These are phyloP conservation scores for Cokeromyces recurvatus DNA, from an alignment of 371 early-diverging fungal genomes.

Conservation along the genomic window DNA sequence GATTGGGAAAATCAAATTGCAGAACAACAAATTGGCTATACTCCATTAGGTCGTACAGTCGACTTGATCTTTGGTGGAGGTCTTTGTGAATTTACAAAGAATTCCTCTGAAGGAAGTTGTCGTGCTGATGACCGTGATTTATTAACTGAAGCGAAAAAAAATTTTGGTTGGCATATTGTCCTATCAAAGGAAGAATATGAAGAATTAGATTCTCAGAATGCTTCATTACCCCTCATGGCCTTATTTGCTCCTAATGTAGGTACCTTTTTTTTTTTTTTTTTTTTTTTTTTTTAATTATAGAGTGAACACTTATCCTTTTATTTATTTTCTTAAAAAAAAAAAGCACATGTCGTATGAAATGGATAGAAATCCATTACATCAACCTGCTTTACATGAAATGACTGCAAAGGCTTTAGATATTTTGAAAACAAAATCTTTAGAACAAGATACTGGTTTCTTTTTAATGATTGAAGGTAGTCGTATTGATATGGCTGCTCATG, in stretches of 20 bases:
- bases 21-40: slow-evolving; percentile 83
- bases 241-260: slow-evolving; percentile 54
- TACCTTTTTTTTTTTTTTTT: neutral
- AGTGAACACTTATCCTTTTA: slow-evolving; percentile 1
- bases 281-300: no score
- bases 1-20: slow-evolving; percentile 83
- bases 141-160: slow-evolving; percentile 44
- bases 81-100: slow-evolving; percentile 75
- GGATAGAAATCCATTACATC: slow-evolving; percentile 61
- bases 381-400: slow-evolving; percentile 79
- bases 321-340: slow-evolving; percentile 11
- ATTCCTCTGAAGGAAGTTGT: slow-evolving; percentile 53
- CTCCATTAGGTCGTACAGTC: slow-evolving; percentile 72
- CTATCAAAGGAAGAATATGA: slow-evolving; percentile 62
- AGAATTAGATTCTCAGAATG: slow-evolving; percentile 12
- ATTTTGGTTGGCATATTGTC: slow-evolving; percentile 51
- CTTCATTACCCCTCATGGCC: slow-evolving; percentile 68
- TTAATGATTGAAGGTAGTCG: slow-evolving; percentile 94
- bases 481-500: slow-evolving; percentile 81
- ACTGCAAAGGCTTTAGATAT: slow-evolving; percentile 60
- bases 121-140: slow-evolving; percentile 70
- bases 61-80: slow-evolving; percentile 95
- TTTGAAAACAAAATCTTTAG: slow-evolving; percentile 33
- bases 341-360: slow-evolving; percentile 80
- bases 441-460: slow-evolving; percentile 71